These are phyloP conservation scores for Raffaelea arxii DNA, from an alignment of 2,329 filamentous ascomycete genomes.

Conservation along the genomic window DNA sequence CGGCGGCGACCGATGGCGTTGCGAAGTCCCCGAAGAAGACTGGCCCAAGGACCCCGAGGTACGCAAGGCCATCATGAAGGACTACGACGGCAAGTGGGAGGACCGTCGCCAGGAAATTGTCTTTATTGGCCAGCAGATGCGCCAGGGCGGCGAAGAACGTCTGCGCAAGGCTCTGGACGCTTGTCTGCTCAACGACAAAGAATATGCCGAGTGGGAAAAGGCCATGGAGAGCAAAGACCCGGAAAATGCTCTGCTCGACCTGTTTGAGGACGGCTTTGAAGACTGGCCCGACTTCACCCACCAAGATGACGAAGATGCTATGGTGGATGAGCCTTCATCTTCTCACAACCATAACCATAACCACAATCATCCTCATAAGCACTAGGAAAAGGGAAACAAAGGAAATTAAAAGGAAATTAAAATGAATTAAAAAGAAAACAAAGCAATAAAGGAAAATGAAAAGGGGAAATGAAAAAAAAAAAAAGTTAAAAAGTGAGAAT, in stretches of 20 bases:
- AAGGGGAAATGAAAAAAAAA: no score
- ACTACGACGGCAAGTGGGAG: slow-evolving; percentile 49
- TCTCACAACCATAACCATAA: not conserved
- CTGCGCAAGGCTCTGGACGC: slow-evolving; percentile 45
- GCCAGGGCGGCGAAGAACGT: slow-evolving; percentile 27
- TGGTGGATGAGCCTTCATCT: not conserved
- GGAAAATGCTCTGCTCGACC: slow-evolving; percentile 1
- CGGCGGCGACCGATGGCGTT: slow-evolving; percentile 49
- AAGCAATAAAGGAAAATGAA: no score
- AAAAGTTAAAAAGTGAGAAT: no score
- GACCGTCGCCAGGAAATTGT: slow-evolving; percentile 64
- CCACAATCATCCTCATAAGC: not conserved
- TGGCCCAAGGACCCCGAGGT: slow-evolving; percentile 37
- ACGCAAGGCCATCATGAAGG: slow-evolving; percentile 36
- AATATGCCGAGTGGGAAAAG: slow-evolving; percentile 33
- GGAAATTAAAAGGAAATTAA: no score
- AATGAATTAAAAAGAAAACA: no score
- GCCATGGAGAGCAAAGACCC: slow-evolving; percentile 5
- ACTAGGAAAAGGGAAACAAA: no score
- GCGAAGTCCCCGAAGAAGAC: slow-evolving; percentile 42
- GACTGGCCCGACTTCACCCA: slow-evolving; percentile 10
- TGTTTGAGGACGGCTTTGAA: slow-evolving; percentile 12
- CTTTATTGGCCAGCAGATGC: slow-evolving; percentile 59
- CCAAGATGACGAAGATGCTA: not conserved
- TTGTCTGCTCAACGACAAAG: slow-evolving; percentile 51